Percentiles rank a stretch among this genome's conserved stretches.
These are phyloP conservation scores for Psilocybe azurescens DNA, from an alignment of 768 basidiomycete species.

Conservation along the genomic window DNA sequence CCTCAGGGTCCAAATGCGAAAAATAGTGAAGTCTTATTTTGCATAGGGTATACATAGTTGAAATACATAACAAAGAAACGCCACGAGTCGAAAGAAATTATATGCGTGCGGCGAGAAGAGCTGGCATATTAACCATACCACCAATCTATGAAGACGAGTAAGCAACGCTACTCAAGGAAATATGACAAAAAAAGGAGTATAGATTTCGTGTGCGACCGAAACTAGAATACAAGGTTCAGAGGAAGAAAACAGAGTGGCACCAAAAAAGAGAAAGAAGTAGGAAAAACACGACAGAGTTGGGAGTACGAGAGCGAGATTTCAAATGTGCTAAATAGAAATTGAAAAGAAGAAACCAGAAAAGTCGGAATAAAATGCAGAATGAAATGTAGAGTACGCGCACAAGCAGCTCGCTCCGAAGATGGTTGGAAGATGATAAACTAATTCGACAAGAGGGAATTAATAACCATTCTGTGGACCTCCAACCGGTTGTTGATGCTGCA, in stretches of 20 bases:
- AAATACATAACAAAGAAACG: constrained; percentile 5
- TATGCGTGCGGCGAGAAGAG: constrained; percentile 2
- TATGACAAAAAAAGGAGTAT: constrained; percentile 13
- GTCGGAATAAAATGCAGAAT: constrained; percentile 11
- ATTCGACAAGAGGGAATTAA: constrained; percentile 27
- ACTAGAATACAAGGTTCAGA: constrained; percentile 23
- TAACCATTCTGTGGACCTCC: constrained; percentile 59
- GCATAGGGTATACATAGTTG: constrained; percentile 11
- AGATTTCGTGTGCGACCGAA: constrained; percentile 24
- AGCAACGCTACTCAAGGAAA: constrained; percentile 14
- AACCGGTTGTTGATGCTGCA: constrained; percentile 59
- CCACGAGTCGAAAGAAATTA: constrained; percentile 6
- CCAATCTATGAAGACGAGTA: constrained; percentile 18
- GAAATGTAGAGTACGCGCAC: constrained; percentile 14
- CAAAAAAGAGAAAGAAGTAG: constrained; percentile 8
- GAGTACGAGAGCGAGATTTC: constrained; percentile 11
- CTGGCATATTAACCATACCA: constrained; percentile 14
- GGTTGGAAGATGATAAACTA: neutral
- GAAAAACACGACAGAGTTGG: constrained; percentile 21
- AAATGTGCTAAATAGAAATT: neutral
- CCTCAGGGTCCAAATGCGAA: neutral
- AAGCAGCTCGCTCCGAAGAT: constrained; percentile 1
- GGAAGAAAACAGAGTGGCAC: constrained; percentile 11
- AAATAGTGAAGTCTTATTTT: constrained; percentile 6
- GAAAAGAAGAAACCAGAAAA: constrained; percentile 8